Percentiles rank a stretch among this genome's conserved stretches.
Evolutionary conservation across 2,329 filamentous ascomycete species (phyloP).

Genomic region (Paraphaeosphaeria sporulosa): DNA sequence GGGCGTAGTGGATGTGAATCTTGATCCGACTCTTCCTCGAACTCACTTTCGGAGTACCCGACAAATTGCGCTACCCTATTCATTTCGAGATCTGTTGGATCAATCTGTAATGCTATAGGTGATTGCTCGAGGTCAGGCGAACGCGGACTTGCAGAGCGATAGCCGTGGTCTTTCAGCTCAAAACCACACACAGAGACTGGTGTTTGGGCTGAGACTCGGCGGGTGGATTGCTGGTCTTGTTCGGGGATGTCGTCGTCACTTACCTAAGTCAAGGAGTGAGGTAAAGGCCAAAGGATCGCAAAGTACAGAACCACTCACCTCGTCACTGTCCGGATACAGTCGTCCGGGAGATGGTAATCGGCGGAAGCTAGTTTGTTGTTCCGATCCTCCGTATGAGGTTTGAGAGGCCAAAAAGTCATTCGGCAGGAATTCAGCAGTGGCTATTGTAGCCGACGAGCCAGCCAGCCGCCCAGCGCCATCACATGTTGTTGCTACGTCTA

Average conservation of each 20-base stretch:
- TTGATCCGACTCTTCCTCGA: constrained; percentile 6
- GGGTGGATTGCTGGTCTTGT: neutral
- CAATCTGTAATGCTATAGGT: neutral
- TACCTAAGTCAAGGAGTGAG: neutral
- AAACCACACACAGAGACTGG: neutral
- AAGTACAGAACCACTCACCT: neutral
- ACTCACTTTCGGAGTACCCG: constrained; percentile 5
- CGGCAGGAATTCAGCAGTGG: neutral
- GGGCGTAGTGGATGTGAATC: neutral
- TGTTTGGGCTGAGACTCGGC: neutral
- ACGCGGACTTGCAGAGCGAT: neutral
- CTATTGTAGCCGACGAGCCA: neutral
- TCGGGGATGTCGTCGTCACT: neutral
- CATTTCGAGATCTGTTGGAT: neutral
- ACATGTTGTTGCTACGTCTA: neutral
- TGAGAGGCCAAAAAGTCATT: no score
- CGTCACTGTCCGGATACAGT: constrained; percentile 6
- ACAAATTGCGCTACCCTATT: neutral
- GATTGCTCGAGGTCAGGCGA: neutral
- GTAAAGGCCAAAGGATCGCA: neutral
- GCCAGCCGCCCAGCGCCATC: neutral
- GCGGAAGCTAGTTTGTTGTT: neutral
- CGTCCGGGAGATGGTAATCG: neutral
- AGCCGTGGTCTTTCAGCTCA: neutral
- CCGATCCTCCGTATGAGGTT: neutral